A percentile compares a stretch with the other conserved stretches of the same genome.
These are phyloP conservation scores for Lotmaria passim DNA, from an alignment of 208 protist genomes.

Conservation along the genomic window DNA sequence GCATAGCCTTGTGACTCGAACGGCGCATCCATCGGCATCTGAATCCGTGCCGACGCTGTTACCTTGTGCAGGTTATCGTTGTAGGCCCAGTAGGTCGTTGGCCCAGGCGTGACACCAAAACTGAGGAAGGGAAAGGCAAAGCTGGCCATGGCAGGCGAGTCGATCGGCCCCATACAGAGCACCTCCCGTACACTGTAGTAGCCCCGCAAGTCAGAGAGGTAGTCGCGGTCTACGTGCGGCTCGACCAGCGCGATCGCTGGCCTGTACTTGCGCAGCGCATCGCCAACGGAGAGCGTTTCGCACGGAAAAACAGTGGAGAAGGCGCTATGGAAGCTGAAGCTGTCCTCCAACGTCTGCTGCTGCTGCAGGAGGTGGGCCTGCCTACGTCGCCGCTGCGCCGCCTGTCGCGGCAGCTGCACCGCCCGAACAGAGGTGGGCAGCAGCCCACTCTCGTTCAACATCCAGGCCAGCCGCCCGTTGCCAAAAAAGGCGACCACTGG, in stretches of 20 bases:
- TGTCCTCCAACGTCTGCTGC: conserved; percentile 19
- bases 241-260: conserved; percentile 71
- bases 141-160: conserved; percentile 76
- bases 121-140: conserved; percentile 74
- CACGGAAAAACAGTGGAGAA: conserved; percentile 55
- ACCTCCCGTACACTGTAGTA: conserved; percentile 79
- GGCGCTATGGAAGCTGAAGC: conserved; percentile 27
- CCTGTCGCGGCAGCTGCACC: conserved; percentile 55
- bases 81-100: conserved; percentile 75
- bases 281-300: conserved; percentile 55
- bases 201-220: conserved; percentile 66
- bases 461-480: conserved; percentile 69
- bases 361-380: conserved; percentile 36
- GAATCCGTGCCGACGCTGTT: conserved; percentile 42
- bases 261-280: conserved; percentile 65
- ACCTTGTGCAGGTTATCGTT: conserved; percentile 71
- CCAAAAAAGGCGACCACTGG: conserved; percentile 73
- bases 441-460: conserved; percentile 55
- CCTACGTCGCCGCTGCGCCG: conserved; percentile 31
- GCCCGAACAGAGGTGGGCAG: conserved; percentile 39
- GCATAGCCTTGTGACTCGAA: conserved; percentile 68
- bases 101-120: conserved; percentile 74
- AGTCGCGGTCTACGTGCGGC: conserved; percentile 80
- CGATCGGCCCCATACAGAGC: conserved; percentile 59
- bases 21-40: conserved; percentile 77